Percentiles rank a stretch among this genome's conserved stretches.
These are phyloP conservation scores for Xylaria sp. DNA, from an alignment of 2,329 filamentous ascomycete genomes.

Conservation along the genomic window DNA sequence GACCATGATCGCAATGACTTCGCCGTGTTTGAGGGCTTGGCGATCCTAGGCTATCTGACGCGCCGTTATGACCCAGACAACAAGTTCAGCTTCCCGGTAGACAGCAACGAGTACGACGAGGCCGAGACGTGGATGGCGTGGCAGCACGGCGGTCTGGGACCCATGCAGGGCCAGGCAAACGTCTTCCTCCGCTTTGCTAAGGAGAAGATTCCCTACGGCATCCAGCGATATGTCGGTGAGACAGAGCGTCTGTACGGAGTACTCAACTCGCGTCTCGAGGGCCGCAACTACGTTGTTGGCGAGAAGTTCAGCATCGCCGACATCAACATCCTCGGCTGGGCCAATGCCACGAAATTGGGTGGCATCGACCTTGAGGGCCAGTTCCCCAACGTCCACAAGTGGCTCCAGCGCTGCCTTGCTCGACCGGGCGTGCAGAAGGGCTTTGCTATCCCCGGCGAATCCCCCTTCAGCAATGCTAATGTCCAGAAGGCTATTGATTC, in stretches of 20 bases:
- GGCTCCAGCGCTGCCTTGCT: constrained; percentile 70
- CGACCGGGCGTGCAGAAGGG: constrained; percentile 72
- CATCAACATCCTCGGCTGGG: constrained; percentile 78
- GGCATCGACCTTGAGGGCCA: constrained; percentile 67
- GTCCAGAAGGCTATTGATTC: constrained; percentile 56
- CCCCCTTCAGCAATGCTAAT: constrained; percentile 53
- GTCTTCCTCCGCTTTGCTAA: constrained; percentile 76
- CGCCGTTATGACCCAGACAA: constrained; percentile 76
- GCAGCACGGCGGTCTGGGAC: constrained; percentile 80
- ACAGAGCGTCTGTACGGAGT: constrained; percentile 78
- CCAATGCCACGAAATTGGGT: constrained; percentile 65
- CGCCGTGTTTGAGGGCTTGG: constrained; percentile 77
- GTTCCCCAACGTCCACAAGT: constrained; percentile 73
- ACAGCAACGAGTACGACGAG: constrained; percentile 51
- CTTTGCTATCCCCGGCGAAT: constrained; percentile 65
- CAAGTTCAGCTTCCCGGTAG: constrained; percentile 69
- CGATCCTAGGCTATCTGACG: constrained; percentile 78
- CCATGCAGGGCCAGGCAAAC: constrained; percentile 78
- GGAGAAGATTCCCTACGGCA: constrained; percentile 75
- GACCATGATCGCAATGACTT: constrained; percentile 72
- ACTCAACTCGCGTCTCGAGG: constrained; percentile 71
- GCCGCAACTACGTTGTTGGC: constrained; percentile 65
- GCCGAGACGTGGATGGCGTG: constrained; percentile 72
- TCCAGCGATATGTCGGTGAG: constrained; percentile 80
- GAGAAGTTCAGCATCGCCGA: constrained; percentile 75